Evolutionary conservation across 2,329 filamentous ascomycete genomes (phyloP), one percentile per base, ranked within the genome.

Genomic region (Talaromyces amestolkiae): DNA sequence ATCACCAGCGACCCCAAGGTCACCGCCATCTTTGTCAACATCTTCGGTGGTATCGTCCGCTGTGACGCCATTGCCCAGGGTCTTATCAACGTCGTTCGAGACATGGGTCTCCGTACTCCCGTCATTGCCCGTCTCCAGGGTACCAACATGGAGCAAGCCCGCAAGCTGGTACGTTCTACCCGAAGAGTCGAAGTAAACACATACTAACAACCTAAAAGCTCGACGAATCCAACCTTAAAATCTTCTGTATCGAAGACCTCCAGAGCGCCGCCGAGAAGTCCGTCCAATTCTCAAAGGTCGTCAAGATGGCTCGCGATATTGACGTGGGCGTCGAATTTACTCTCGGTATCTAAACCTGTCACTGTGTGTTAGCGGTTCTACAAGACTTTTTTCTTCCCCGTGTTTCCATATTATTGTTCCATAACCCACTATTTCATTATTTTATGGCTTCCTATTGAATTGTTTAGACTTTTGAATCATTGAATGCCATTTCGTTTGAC

Each of bases 1-100:
- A 99, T 99, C 84, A 99, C 95, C 74, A 95, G 90, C 82, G 95
- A 99, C 81, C 89, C 93, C 77, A 98, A 98, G 87, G 95, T 99
- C 71, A 94, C 93, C 61, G 95, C 95, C 75, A 95, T 99, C 84
- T 99, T 99, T 74, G 95, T 99, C 85, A 99, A 99, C 88, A 99
- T 99, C 81, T 99, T 99, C 78, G 95, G 95, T 78, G 95, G 95
- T 83, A 99, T 99, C 74, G 95, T 99, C 73, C 89, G 95, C 75
- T 99, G 95, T 79, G 95, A 99, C 79, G 93, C 92, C 76, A 99
- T 99, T 78, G 95, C 95, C 71, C 91, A 93, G 81, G 95, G 95
- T 76, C 86, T 99, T 73, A 96, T 99, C 84, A 90, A 92, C 79
- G 96, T 97, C 65, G 95, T 95, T 68, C 87, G 97, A 84, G 88